Evolutionary conservation across 2,329 filamentous ascomycete genomes (phyloP), one percentile per base, ranked within the genome.

Genomic region (Gnomoniopsis sp.): DNA sequence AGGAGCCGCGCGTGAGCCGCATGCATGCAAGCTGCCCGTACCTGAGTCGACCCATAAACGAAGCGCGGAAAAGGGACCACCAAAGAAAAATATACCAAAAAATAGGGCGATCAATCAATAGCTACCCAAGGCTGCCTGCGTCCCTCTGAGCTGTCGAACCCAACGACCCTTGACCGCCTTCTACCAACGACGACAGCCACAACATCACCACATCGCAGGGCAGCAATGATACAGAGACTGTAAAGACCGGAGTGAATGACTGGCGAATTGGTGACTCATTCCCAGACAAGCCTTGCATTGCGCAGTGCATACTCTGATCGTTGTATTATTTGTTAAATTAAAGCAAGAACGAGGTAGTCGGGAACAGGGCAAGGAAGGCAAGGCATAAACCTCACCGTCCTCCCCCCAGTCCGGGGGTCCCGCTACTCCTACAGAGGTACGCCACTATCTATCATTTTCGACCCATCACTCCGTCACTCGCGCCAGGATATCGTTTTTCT

Each of bases 171-270:
- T 55, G 53, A 55, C 44, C 44, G 53, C 53, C 26, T 47, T 55
- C 53, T 55, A 21, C 15, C 23, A 47, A 26, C 44, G 7, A 38
- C 21, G 26, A 49, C 46, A 33, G 49, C 53, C 44, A 55, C 53
- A 55, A 30, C 7, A 30, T 49, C 21, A 22, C 19, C 30, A 26
- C 17, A n/a, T 12, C 53, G 21, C 44, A 30, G 53, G 53, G 34
- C 53, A 49, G 53, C 53, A 44, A 55, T 55, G 53, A 55, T 41
- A 55, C 53, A 46, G 44, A 55, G 49, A 55, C 34, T 6, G 30
- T 48, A 48, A 48, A 48, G 3, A 26, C 4, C 26, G 26, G 26
- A 30, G 26, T 30, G 26, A 30, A 30, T 30, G 26, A 30, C 26
- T 30, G 26, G 26, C 43, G 43, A 11, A 46, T 46, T 44, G 43